Percentiles rank a stretch among this genome's conserved stretches.
Conservation (phyloP, 805 yeast genomes). For the Lipomyces orientalis region DNA sequence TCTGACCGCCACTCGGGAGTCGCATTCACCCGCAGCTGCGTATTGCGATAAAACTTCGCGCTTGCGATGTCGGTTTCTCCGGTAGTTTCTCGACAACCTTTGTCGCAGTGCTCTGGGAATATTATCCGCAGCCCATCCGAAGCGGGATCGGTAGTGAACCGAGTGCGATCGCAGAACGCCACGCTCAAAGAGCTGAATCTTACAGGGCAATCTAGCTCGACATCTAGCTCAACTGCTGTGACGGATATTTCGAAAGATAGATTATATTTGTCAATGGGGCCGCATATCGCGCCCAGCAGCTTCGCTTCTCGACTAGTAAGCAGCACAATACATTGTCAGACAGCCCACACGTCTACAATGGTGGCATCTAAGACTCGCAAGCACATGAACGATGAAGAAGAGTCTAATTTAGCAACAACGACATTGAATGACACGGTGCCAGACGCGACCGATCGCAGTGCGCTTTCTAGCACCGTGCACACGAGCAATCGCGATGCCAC, state of each 20-base stretch:
- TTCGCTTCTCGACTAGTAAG: not conserved
- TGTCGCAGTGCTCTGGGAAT: conserved; percentile 9
- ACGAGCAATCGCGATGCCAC: not conserved
- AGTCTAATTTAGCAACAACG: not conserved
- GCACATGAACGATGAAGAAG: not conserved
- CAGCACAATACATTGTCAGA: not conserved
- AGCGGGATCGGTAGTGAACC: not conserved
- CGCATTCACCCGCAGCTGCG: not conserved
- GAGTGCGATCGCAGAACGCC: not conserved
- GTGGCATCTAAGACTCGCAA: not conserved
- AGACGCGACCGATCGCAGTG: not conserved
- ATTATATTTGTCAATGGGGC: not conserved
- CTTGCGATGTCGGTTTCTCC: conserved; percentile 12
- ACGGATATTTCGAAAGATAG: not conserved
- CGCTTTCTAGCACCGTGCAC: not conserved
- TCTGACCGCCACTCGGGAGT: not conserved
- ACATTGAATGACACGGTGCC: not conserved
- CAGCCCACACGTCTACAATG: not conserved
- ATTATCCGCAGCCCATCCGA: not conserved
- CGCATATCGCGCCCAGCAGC: not conserved
- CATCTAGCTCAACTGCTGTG: conserved; percentile 3
- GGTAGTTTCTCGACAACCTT: conserved; percentile 5
- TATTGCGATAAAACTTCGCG: not conserved
- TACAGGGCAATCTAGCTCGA: not conserved
- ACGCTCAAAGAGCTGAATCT: not conserved